Conservation (phyloP, 164 flowering plant genomes). For the Stephania japonica region DNA sequence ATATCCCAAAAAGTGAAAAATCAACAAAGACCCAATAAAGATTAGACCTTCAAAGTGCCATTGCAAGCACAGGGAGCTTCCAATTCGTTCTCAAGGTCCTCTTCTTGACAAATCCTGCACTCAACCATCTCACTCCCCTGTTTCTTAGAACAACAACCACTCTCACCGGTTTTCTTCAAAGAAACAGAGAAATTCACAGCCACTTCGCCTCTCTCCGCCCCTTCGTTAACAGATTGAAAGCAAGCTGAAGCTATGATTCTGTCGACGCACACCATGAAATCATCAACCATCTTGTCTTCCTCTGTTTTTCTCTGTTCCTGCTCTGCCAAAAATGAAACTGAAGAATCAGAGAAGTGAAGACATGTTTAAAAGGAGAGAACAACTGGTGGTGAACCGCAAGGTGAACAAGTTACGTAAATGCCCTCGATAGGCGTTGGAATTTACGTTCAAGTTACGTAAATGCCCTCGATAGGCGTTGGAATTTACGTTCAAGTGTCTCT, state of each 20-base stretch:
- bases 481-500: too few relatives aligned
- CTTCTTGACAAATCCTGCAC: constrained; percentile 76
- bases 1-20: background rate
- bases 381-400: background rate
- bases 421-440: background rate
- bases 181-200: constrained; percentile 10
- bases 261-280: constrained; percentile 61
- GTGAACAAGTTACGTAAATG: background rate
- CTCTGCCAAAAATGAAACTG: constrained; percentile 5
- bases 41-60: constrained; percentile 61
- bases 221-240: constrained; percentile 23
- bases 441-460: background rate
- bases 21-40: constrained; percentile 5
- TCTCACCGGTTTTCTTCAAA: constrained; percentile 17
- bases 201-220: constrained; percentile 4
- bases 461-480: background rate
- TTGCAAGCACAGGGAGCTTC: constrained; percentile 76
- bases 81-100: constrained; percentile 40
- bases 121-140: constrained; percentile 34
- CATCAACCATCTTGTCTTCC: constrained; percentile 38
- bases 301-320: background rate
- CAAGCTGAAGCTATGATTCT: constrained; percentile 48
- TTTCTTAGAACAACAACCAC: constrained; percentile 27
- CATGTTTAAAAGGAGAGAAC: background rate
- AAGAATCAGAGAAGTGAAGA: background rate